Base-by-base conservation (phyloP, 2,329 filamentous ascomycete genomes). In the Stemphylium lycopersici region DNA sequence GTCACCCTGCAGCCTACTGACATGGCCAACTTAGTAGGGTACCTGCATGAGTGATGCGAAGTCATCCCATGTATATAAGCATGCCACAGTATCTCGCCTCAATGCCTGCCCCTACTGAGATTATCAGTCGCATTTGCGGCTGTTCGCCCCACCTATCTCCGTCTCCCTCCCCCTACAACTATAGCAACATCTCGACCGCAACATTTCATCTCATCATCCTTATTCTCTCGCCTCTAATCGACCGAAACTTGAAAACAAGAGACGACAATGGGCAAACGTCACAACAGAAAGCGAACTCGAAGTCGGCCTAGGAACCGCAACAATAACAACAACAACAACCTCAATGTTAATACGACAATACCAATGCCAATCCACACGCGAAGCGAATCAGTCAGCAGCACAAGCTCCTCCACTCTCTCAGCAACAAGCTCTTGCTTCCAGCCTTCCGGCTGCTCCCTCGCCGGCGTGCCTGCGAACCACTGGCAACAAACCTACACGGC, bases 251-350 rank as follows among this genome's bases (percentile, higher is more conserved):
- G 42, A 42, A 43, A 40, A 36, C 13, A 44, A 37, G 38, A 52
- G 45, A 49, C 38, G 40, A 46, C 2, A 34, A 78, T 79, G 77
- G 74, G 75, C 58, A 75, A 77, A 61, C 70, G 76, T 59, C 77
- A 78, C 66, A 79, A 79, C 65, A 69, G 76, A 57, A 77, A 75
- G 58, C 75, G 77, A 48, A 78, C 75, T 16, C 70, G 77, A 56
- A 76, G 74, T 62, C 73, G 77, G 32, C 75, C 76, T 42, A 73
- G 76, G 44, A 73, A 77, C 60, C 73, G 74, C 52, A 67, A 73
- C 54, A 59, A 63, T 36, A 58, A 49, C 50, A 67, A 56, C 54
- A 59, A 63, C 38, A 58, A 49, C 50, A 67, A 56, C 15, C n/a
- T 39, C 34, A 44, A 44, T 18, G 6, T 34, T 44, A 34, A 44